These are phyloP conservation scores for Azolla pinnata DNA, from an alignment of 75 land plant species.

Conservation along the genomic window DNA sequence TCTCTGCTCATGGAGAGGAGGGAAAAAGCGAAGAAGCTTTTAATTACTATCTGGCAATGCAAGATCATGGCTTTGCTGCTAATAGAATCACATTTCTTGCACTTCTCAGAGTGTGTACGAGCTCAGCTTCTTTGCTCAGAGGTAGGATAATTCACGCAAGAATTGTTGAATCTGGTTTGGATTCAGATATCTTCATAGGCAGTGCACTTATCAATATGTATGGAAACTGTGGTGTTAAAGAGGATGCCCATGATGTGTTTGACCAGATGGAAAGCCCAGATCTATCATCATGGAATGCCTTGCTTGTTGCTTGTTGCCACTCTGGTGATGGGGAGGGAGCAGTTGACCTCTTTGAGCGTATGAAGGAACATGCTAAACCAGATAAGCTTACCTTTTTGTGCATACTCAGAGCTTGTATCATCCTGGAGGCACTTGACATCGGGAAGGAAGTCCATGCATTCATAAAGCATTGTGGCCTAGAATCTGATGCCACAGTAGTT, in stretches of 20 bases:
- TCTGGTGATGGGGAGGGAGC: not conserved
- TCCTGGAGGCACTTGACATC: conserved; percentile 10
- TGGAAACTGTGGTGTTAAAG: conserved; percentile 26
- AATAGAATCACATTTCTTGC: conserved; percentile 42
- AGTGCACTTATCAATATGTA: conserved; percentile 34
- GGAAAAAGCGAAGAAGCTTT: conserved; percentile 19
- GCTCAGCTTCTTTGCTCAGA: conserved; percentile 13
- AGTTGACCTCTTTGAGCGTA: not conserved
- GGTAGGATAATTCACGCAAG: conserved; percentile 38
- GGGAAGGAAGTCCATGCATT: conserved; percentile 40
- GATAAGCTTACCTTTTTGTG: conserved; percentile 40
- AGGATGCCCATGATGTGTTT: conserved; percentile 32
- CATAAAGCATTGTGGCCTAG: conserved; percentile 10
- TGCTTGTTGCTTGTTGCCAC: conserved; percentile 17
- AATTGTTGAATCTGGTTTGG: conserved; percentile 25
- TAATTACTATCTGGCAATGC: conserved; percentile 31
- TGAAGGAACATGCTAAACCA: conserved; percentile 13
- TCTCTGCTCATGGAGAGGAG: not conserved
- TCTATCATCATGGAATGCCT: conserved; percentile 21
- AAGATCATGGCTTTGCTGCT: conserved; percentile 16
- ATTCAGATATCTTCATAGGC: conserved; percentile 15
- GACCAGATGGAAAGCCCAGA: conserved; percentile 12
- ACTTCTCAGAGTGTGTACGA: conserved; percentile 38
- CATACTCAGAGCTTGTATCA: conserved; percentile 38
- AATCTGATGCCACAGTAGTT: conserved; percentile 12